Evolutionary conservation across 129 eudicot species (phyloP).

Genomic region (Centella asiatica): DNA sequence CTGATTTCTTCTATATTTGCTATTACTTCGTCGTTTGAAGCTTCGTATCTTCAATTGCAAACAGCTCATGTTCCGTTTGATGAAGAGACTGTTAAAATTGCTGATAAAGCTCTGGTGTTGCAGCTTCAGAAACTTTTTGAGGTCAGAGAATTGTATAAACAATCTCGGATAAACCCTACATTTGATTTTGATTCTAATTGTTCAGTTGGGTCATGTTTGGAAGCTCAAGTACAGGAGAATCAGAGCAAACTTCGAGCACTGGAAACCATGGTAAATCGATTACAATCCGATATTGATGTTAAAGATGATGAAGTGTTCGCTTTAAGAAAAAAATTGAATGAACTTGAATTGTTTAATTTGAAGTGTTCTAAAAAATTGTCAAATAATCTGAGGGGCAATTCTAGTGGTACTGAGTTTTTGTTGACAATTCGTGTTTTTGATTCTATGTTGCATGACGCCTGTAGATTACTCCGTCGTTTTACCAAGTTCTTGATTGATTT

Average conservation of each 20-base stretch:
- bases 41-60: conserved; percentile 81
- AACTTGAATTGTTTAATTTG: conserved; percentile 33
- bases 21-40: conserved; percentile 79
- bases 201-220: conserved; percentile 56
- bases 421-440: conserved; percentile 75
- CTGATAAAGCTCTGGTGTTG: conserved; percentile 66
- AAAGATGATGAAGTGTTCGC: conserved; percentile 55
- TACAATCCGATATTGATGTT: conserved; percentile 70
- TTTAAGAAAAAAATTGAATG: conserved; percentile 46
- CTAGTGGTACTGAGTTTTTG: conserved; percentile 40
- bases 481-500: conserved; percentile 58
- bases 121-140: conserved; percentile 65
- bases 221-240: conserved; percentile 93
- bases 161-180: conserved; percentile 36
- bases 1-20: conserved; percentile 66
- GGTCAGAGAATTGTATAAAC: conserved; percentile 49
- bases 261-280: conserved; percentile 69
- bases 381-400: conserved; percentile 20
- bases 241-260: conserved; percentile 77
- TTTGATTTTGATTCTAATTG: conserved; percentile 27
- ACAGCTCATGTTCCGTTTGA: conserved; percentile 79
- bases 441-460: conserved; percentile 59
- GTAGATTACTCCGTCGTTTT: conserved; percentile 40
- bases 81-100: conserved; percentile 38
- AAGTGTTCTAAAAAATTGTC: conserved; percentile 35